Conservation (phyloP, 2,329 filamentous ascomycete species). For the Colletotrichum salicis region DNA sequence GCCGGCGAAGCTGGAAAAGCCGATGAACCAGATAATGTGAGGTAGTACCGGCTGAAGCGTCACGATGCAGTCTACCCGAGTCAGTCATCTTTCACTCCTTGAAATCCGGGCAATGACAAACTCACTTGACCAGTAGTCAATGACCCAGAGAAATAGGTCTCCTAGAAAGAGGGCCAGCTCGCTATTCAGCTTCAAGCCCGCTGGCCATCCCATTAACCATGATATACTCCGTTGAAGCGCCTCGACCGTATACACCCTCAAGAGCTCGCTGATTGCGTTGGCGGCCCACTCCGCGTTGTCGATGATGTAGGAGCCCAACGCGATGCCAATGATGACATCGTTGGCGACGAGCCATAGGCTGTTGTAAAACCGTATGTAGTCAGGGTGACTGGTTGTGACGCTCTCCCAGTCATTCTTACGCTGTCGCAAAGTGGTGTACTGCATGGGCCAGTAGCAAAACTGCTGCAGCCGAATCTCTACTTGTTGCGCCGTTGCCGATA, state of each 20-base stretch:
- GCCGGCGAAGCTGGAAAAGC: constrained; percentile 93
- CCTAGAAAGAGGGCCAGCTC: constrained; percentile 94
- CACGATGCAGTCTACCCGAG: constrained; percentile 74
- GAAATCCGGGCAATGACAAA: constrained; percentile 31
- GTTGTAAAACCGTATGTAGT: constrained; percentile 99
- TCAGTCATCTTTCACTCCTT: constrained; percentile 37
- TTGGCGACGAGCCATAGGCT: constrained; percentile 98
- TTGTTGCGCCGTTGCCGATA: constrained; percentile 96
- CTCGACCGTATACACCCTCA: constrained; percentile 86
- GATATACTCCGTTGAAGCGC: constrained; percentile 88
- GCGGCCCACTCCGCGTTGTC: constrained; percentile 92
- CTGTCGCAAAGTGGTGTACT: constrained; percentile 90
- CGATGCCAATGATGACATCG: constrained; percentile 98
- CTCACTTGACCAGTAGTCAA: constrained; percentile 94
- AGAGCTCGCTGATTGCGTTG: constrained; percentile 77
- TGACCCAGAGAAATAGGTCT: constrained; percentile 97
- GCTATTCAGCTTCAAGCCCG: constrained; percentile 92
- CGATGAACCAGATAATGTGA: constrained; percentile 89
- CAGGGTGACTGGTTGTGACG: constrained; percentile 92
- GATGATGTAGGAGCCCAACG: constrained; percentile 94
- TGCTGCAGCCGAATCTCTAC: constrained; percentile 97
- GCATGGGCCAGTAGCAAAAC: constrained; percentile 98
- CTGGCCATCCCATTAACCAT: constrained; percentile 97
- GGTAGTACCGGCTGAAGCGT: constrained; percentile 84
- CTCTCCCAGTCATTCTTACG: constrained; percentile 94